Conservation (phyloP, 371 early-diverging fungal genomes). For the Syncephalis plumigaleata region DNA sequence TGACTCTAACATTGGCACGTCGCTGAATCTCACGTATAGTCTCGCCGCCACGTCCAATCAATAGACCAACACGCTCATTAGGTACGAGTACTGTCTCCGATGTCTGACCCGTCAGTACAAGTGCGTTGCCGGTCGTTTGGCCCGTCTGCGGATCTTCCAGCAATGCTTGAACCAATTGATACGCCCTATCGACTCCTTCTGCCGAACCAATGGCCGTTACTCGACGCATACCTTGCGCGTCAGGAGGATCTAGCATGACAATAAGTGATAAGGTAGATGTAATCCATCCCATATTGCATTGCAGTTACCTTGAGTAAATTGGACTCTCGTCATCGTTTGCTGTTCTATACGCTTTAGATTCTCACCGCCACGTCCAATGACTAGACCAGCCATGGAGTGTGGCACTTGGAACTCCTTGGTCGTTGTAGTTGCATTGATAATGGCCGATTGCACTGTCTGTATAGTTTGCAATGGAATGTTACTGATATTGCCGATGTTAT, state of each 20-base stretch:
- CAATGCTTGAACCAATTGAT: constrained; percentile 33
- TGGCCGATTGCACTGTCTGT: no score
- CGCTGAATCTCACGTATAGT: constrained; percentile 72
- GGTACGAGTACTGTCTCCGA: constrained; percentile 36
- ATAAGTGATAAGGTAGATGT: not conserved
- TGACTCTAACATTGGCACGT: constrained; percentile 62
- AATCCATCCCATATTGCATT: not conserved
- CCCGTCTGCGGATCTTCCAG: constrained; percentile 21
- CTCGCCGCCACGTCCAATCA: constrained; percentile 83
- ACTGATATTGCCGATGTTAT: no score
- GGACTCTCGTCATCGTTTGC: constrained; percentile 45
- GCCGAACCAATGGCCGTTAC: constrained; percentile 41
- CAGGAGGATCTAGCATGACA: not conserved
- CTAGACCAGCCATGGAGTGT: constrained; percentile 52
- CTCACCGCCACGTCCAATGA: constrained; percentile 75
- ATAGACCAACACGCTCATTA: constrained; percentile 56
- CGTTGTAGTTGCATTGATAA: no score
- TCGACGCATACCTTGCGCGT: constrained; percentile 27
- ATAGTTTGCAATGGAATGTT: no score
- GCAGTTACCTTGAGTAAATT: constrained; percentile 30
- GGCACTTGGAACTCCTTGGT: constrained; percentile 32
- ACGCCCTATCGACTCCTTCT: constrained; percentile 38
- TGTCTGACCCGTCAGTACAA: constrained; percentile 12
- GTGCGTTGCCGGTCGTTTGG: constrained; percentile 11
- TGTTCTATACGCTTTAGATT: constrained; percentile 64